Conservation (phyloP, 1,284 basidiomycete genomes). For the Rhodotorula sp. region DNA sequence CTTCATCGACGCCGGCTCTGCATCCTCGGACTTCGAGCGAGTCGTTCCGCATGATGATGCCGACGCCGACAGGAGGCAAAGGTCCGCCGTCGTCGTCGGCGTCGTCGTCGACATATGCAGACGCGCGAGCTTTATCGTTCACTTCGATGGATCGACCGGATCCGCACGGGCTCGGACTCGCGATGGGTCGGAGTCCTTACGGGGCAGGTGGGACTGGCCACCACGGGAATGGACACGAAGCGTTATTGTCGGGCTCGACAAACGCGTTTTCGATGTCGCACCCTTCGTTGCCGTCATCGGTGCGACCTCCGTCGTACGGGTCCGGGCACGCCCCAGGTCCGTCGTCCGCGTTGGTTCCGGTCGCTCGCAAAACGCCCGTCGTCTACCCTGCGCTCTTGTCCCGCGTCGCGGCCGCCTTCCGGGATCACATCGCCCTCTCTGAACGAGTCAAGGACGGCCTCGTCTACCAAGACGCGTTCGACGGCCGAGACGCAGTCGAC, state of each 20-base stretch:
- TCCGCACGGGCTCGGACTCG: slow-evolving; percentile 5
- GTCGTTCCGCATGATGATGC: slow-evolving; percentile 38
- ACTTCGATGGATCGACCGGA: slow-evolving; percentile 37
- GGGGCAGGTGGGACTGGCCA: neutral
- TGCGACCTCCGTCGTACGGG: slow-evolving; percentile 20
- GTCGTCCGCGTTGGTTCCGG: neutral
- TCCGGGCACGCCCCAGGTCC: slow-evolving; percentile 2
- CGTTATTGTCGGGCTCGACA: neutral
- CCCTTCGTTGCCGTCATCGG: slow-evolving; percentile 12
- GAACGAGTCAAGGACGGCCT: slow-evolving; percentile 92
- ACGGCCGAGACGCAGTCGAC: slow-evolving; percentile 93
- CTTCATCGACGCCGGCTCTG: slow-evolving; percentile 13
- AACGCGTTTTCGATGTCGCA: slow-evolving; percentile 9
- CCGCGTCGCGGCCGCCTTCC: slow-evolving; percentile 89
- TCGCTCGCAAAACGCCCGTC: slow-evolving; percentile 20
- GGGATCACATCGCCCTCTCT: slow-evolving; percentile 68
- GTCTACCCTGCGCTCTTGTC: slow-evolving; percentile 93
- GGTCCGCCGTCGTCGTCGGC: neutral
- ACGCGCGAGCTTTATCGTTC: slow-evolving; percentile 40
- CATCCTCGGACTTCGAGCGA: slow-evolving; percentile 36
- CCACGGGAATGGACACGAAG: neutral
- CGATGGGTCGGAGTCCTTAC: slow-evolving; percentile 5
- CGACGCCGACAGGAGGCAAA: slow-evolving; percentile 16
- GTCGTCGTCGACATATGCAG: slow-evolving; percentile 5
- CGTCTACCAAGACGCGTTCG: slow-evolving; percentile 93